Evolutionary conservation across 2,329 filamentous ascomycete genomes (phyloP), one percentile per base, ranked within the genome.

Genomic region (Corynespora cassiicola): DNA sequence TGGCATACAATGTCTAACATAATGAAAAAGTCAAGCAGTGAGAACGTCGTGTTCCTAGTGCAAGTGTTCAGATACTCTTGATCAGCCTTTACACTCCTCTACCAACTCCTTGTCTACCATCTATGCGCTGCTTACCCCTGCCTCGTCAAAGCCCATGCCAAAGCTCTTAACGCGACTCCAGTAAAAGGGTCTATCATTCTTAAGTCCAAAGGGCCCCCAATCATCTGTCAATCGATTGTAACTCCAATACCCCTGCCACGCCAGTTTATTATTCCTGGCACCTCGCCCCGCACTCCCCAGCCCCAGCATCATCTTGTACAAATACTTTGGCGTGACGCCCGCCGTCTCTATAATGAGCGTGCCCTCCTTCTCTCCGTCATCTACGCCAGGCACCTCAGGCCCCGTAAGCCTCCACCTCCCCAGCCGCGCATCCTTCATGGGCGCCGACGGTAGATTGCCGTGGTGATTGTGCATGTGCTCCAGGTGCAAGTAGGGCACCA

Each of bases 151-250:
- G 6, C 56, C 64, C 54, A 76, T 63, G 2, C 75, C 77, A 71
- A 78, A 85, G 26, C 81, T 82, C 59, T 73, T 80, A 5, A 86
- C 82, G 25, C 82, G 64, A 51, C 77, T 78, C 71, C 81, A 86
- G 44, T 81, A 81, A 58, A 78, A 85, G 2, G 79, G 69, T 45
- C 75, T 70, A 64, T 85, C 80, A 56, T 86, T 82, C 60, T 78
- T 79, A 53, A 85, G 57, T 2, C 73, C 74, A 68, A 97, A 97
- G 70, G 88, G 86, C 4, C 78, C 88, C 87, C 88, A 94, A 68
- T 96, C 91, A 64, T 95, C 90, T 6, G 90, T 95, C 58, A 95
- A 68, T 53, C 81, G 80, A 63, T 97, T 95, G 63, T 95, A 92
- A 71, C 86, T 92, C 82, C 89, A 95, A 64, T 91, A 96, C 1